Evolutionary conservation across 495 filamentous ascomycete genomes (phyloP).

Genomic region (Gamarada debralockiae): DNA sequence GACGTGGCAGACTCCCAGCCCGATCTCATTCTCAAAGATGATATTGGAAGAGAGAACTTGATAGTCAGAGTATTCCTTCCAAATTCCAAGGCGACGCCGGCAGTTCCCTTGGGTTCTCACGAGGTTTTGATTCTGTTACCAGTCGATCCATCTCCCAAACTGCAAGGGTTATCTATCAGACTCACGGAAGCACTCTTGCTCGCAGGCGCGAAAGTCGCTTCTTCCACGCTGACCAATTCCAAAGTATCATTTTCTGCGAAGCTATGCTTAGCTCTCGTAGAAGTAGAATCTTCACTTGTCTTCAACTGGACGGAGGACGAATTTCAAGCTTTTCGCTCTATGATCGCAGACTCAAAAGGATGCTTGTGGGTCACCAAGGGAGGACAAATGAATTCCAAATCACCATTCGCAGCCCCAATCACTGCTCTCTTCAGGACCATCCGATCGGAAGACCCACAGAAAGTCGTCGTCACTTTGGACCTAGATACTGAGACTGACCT

Average conservation of each 20-base stretch:
- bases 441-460: slow-evolving; percentile 14
- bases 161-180: not conserved
- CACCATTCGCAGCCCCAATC: not conserved
- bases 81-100: not conserved
- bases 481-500: slow-evolving; percentile 1
- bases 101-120: not conserved
- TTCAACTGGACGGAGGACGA: slow-evolving; percentile 2
- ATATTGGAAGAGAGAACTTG: too few species aligned
- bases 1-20: too few species aligned
- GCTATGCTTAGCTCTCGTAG: slow-evolving; percentile 6
- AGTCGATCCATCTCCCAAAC: not conserved
- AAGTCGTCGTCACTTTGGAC: slow-evolving; percentile 10
- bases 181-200: slow-evolving; percentile 1
- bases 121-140: slow-evolving; percentile 5
- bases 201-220: not conserved
- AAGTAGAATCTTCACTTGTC: slow-evolving; percentile 6
- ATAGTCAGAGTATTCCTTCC: not conserved
- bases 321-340: slow-evolving; percentile 5
- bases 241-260: slow-evolving; percentile 1
- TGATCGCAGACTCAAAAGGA: slow-evolving; percentile 5
- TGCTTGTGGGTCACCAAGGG: slow-evolving; percentile 16
- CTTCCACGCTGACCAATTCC: not conserved
- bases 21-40: too few species aligned
- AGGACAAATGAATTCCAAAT: slow-evolving; percentile 1
- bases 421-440: slow-evolving; percentile 7